These are phyloP conservation scores for Solanum gandarillasii DNA, from an alignment of 257 asterid genomes.

Conservation along the genomic window DNA sequence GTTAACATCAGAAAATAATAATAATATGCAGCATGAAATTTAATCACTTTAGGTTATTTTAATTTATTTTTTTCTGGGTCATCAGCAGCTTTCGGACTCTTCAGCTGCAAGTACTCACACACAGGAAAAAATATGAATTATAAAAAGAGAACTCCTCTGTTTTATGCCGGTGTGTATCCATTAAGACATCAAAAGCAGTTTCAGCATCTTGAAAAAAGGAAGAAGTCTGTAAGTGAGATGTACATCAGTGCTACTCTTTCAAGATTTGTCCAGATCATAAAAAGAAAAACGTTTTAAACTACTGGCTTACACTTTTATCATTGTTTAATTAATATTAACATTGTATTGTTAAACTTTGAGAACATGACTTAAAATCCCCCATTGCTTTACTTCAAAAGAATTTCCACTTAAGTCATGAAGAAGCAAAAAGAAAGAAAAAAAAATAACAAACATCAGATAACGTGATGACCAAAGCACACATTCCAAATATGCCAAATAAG, in stretches of 20 bases:
- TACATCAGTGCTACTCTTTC: background rate
- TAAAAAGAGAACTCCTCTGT: background rate
- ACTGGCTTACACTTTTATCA: background rate
- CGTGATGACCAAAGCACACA: background rate
- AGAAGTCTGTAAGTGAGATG: background rate
- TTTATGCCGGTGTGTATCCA: background rate
- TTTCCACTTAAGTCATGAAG: background rate
- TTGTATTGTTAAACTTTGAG: background rate
- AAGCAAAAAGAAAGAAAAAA: background rate
- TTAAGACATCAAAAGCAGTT: background rate
- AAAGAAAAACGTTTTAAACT: background rate
- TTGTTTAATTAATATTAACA: background rate
- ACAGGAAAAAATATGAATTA: background rate
- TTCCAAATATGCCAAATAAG: background rate
- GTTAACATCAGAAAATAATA: background rate
- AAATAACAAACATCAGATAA: background rate
- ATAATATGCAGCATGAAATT: background rate
- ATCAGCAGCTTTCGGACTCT: background rate
- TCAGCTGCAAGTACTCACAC: background rate
- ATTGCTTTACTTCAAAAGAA: background rate
- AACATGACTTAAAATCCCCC: background rate
- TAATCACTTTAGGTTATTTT: background rate
- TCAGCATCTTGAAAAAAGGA: background rate
- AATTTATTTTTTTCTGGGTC: background rate
- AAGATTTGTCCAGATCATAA: background rate